Conservation (phyloP, 2,329 filamentous ascomycete genomes). For the Microcera coccophila region DNA sequence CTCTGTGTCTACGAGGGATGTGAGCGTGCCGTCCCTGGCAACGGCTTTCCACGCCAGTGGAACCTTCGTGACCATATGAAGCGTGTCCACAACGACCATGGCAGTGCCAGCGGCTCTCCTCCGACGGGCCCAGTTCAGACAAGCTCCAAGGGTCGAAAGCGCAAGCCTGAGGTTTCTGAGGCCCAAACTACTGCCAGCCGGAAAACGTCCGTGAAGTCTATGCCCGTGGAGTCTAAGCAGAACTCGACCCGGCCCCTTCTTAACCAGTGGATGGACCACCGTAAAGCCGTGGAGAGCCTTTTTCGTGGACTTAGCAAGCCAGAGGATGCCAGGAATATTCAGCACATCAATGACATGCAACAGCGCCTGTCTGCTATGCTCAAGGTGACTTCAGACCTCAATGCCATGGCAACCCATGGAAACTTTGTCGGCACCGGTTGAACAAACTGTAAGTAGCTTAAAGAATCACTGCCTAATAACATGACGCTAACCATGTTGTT, state of each 20-base stretch:
- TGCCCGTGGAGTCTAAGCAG: constrained; percentile 33
- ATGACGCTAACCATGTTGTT: background rate
- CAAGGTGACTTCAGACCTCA: constrained; percentile 41
- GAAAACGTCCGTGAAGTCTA: constrained; percentile 46
- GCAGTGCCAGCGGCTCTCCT: constrained; percentile 41
- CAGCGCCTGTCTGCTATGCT: constrained; percentile 49
- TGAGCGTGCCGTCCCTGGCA: constrained; percentile 74
- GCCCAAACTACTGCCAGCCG: constrained; percentile 38
- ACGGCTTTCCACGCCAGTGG: constrained; percentile 92
- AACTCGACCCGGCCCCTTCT: constrained; percentile 39
- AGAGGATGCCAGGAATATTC: constrained; percentile 50
- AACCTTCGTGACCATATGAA: constrained; percentile 97
- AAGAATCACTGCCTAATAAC: background rate
- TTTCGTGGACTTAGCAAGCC: constrained; percentile 48
- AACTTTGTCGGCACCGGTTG: constrained; percentile 30
- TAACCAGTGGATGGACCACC: constrained; percentile 59
- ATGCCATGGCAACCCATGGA: constrained; percentile 17
- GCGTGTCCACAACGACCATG: constrained; percentile 73
- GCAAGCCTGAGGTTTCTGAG: constrained; percentile 52
- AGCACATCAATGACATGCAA: constrained; percentile 51
- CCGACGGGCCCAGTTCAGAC: constrained; percentile 28
- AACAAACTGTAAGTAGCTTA: constrained; percentile 23
- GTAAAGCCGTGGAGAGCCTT: constrained; percentile 58
- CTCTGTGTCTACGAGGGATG: constrained; percentile 85
- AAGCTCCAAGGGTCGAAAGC: constrained; percentile 51